A percentile compares a stretch with the other conserved stretches of the same genome.
Conservation (phyloP, 441 rosid species). For the Metrosideros polymorpha region DNA sequence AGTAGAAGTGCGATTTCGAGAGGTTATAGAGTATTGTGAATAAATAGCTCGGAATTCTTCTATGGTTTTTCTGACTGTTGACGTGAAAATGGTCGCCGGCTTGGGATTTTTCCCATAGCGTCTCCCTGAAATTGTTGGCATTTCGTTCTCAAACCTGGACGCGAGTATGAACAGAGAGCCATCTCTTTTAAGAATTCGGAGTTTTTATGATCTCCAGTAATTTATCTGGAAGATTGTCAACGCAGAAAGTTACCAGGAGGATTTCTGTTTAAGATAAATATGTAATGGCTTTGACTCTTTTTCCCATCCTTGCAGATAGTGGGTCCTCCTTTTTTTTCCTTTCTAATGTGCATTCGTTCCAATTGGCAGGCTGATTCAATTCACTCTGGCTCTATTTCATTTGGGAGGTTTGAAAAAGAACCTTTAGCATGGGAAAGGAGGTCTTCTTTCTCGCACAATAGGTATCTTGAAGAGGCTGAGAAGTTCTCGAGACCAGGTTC, state of each 20-base stretch:
- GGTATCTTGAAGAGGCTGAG: conserved; percentile 87
- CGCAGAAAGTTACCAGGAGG: background rate
- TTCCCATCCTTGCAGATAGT: background rate
- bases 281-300: background rate
- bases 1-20: background rate
- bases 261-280: background rate
- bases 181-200: background rate
- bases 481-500: conserved; percentile 77
- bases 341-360: background rate
- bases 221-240: background rate
- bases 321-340: background rate
- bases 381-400: conserved; percentile 79
- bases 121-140: background rate
- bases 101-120: background rate
- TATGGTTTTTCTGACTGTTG: background rate
- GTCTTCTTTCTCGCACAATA: conserved; percentile 75
- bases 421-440: conserved; percentile 72
- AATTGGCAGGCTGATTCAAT: conserved; percentile 42
- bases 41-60: background rate
- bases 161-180: background rate
- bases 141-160: background rate
- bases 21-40: background rate
- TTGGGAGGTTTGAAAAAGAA: conserved; percentile 81
- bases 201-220: background rate
- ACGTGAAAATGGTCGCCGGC: background rate